Conservation (phyloP, 108 stramenopile genomes). For the Skeletonema costatum region DNA sequence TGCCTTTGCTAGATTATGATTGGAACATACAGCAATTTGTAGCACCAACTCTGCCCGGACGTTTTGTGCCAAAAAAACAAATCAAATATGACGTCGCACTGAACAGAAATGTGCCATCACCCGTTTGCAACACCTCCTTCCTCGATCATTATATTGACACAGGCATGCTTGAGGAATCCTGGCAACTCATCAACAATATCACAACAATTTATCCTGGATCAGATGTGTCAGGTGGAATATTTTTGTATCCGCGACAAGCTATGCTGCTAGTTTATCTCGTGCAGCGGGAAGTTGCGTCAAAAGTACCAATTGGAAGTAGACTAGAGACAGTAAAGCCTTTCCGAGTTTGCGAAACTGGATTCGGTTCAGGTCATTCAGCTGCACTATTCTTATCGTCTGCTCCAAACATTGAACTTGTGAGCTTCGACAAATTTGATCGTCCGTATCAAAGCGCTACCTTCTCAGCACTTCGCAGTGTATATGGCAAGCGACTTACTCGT, state of each 20-base stretch:
- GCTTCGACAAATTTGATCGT: slow-evolving; percentile 64
- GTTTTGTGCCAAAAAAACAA: neutral
- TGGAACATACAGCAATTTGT: neutral
- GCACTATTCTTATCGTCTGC: slow-evolving; percentile 38
- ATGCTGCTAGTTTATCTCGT: slow-evolving; percentile 27
- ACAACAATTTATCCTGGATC: slow-evolving; percentile 18
- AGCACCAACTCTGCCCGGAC: neutral
- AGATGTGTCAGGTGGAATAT: slow-evolving; percentile 58
- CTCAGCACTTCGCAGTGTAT: slow-evolving; percentile 1
- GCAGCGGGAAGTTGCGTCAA: slow-evolving; percentile 18
- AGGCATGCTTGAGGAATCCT: slow-evolving; percentile 16
- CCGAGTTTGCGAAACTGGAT: slow-evolving; percentile 59
- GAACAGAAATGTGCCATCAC: neutral
- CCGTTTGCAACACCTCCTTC: slow-evolving; percentile 6
- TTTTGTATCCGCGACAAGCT: slow-evolving; percentile 56
- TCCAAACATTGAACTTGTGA: slow-evolving; percentile 12
- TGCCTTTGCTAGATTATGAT: slow-evolving; percentile 13
- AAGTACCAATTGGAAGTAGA: neutral
- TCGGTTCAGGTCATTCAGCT: slow-evolving; percentile 55
- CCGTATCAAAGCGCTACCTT: slow-evolving; percentile 47
- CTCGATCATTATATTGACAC: slow-evolving; percentile 1
- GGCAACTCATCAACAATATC: slow-evolving; percentile 38
- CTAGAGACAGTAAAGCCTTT: slow-evolving; percentile 2
- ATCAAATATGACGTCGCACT: slow-evolving; percentile 11
- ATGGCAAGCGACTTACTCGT: slow-evolving; percentile 11